Evolutionary conservation across 768 basidiomycete genomes (phyloP).

Genomic region (Mycena olivaceomarginata): DNA sequence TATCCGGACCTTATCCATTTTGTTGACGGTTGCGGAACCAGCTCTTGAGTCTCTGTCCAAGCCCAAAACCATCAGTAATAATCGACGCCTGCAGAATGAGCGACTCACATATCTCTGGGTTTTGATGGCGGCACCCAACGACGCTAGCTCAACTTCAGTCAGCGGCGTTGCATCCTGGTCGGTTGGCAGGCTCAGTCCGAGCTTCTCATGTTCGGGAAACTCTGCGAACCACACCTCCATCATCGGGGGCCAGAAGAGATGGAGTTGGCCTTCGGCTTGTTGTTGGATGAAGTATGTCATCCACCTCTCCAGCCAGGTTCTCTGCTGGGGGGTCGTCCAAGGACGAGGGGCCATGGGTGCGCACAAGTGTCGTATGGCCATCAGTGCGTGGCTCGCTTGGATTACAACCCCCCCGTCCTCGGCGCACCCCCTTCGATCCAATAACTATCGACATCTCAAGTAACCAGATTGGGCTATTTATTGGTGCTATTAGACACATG

Average conservation of each 20-base stretch:
- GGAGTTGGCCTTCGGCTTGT: conserved; percentile 12
- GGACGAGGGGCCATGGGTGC: conserved; percentile 1
- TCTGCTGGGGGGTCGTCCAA: not conserved
- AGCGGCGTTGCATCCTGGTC: not conserved
- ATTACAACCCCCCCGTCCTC: too few species aligned
- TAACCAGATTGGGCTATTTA: not conserved
- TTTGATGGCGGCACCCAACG: not conserved
- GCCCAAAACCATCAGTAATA: not conserved
- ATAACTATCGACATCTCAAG: not conserved
- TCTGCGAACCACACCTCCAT: not conserved
- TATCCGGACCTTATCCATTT: not conserved
- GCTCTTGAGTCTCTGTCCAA: conserved; percentile 9
- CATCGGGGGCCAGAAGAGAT: conserved; percentile 19
- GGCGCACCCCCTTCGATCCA: too few species aligned
- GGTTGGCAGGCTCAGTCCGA: not conserved
- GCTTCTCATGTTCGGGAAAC: not conserved
- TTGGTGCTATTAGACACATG: not conserved
- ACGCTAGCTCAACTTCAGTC: not conserved
- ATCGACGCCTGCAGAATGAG: not conserved
- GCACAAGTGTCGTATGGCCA: too few species aligned
- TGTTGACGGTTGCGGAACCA: not conserved
- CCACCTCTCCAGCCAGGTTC: not conserved
- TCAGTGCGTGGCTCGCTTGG: too few species aligned
- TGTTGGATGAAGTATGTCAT: conserved; percentile 5
- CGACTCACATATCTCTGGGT: not conserved